Evolutionary conservation across 2,329 filamentous ascomycete genomes (phyloP), one percentile per base, ranked within the genome.

Genomic region (Pseudocercospora eumusae): DNA sequence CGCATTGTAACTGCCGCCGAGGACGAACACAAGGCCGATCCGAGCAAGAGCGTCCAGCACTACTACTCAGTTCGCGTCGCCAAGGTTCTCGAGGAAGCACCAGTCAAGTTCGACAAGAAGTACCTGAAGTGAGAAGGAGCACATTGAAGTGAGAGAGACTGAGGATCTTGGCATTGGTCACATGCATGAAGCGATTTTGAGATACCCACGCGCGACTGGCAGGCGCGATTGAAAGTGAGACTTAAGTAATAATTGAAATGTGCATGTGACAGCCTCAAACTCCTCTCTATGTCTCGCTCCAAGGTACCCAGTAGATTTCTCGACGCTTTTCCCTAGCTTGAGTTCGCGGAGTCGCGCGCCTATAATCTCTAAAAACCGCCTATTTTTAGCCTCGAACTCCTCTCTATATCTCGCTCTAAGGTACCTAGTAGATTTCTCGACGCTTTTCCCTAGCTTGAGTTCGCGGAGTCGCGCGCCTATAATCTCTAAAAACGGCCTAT

Each of bases 1-100:
- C 73, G 74, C 27, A 64, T 77, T 8, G 68, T 64, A 4, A 71
- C 71, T 62, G 63, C 74, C 6, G 75, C 75, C 2, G 54, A 65
- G 7, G 75, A 76, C 57, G 69, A 73, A 63, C 63, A 72, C 59
- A 62, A 67, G 56, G 60, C 63, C 8, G 68, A 75, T 15, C 62
- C 64, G 1, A 59, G 27, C 44, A 68, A 69, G 63, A 64, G 63
- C 20, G 65, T 69, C 11, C 63, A 70, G 53, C 25, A 73, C 33
- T 69, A 74, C 61, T 76, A 74, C 59, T 71, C 66, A 28, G 59
- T 64, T 49, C 69, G 67, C 20, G 55, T 77, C 20, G 68, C 64
- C 9, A 65, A 66, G 62, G 10, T 73, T 44, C 55, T 74, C 49
- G 61, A 62, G 56, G 65, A 64, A 20, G 67, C 62, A 11, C 66